These are phyloP conservation scores for Chaetomium strumarium DNA, from an alignment of 2,329 filamentous ascomycete genomes.

Conservation along the genomic window DNA sequence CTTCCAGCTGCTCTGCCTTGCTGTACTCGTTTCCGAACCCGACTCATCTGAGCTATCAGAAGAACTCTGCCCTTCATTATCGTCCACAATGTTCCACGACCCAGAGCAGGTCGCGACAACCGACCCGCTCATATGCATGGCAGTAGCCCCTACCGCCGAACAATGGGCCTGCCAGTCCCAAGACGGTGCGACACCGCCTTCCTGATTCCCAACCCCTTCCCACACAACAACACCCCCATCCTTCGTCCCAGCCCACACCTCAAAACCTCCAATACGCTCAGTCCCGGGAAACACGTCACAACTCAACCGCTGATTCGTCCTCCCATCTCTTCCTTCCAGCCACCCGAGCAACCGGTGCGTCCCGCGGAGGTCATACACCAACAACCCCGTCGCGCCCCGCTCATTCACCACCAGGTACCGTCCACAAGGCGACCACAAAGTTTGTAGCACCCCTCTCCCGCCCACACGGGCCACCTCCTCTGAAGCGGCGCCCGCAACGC, in stretches of 20 bases:
- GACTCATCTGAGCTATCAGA: constrained; percentile 14
- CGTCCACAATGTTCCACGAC: constrained; percentile 40
- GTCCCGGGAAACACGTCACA: constrained; percentile 48
- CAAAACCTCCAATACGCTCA: constrained; percentile 39
- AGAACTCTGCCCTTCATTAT: constrained; percentile 17
- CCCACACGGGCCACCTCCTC: constrained; percentile 41
- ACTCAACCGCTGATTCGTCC: constrained; percentile 50
- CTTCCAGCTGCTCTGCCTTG: not conserved
- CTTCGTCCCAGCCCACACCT: constrained; percentile 56
- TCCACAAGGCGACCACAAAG: constrained; percentile 57
- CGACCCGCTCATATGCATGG: constrained; percentile 49
- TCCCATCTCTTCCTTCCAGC: constrained; percentile 44
- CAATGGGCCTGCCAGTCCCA: constrained; percentile 48
- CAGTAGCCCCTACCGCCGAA: constrained; percentile 44
- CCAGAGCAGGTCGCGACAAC: constrained; percentile 53
- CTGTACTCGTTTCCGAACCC: not conserved
- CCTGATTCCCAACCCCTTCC: constrained; percentile 47
- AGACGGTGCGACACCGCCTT: constrained; percentile 38
- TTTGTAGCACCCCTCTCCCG: constrained; percentile 58
- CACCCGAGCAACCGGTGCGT: constrained; percentile 51
- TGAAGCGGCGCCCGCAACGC: constrained; percentile 46
- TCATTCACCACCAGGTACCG: constrained; percentile 59
- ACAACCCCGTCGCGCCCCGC: constrained; percentile 47
- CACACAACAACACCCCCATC: constrained; percentile 52
- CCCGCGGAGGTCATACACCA: constrained; percentile 59